A percentile compares a stretch with the other conserved stretches of the same genome.
These are phyloP conservation scores for Phoenix dactylifera DNA, from an alignment of 176 grass and related monocot species.

Conservation along the genomic window DNA sequence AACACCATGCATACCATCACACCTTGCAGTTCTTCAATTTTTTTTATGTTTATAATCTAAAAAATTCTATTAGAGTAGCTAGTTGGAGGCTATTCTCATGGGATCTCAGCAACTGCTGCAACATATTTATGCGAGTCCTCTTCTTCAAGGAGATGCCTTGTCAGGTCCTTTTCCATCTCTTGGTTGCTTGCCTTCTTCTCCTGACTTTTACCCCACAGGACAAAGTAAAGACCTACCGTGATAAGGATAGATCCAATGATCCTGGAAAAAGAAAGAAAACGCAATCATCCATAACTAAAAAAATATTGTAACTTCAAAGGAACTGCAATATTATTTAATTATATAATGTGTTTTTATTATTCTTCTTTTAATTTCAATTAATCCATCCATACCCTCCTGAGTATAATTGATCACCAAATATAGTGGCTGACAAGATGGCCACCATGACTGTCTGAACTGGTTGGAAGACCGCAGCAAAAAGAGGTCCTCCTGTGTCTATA, in stretches of 20 bases:
- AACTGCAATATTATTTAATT: too few species aligned
- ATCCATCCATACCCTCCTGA: constrained; percentile 53
- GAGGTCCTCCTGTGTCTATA: constrained; percentile 84
- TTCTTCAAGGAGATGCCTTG: constrained; percentile 32
- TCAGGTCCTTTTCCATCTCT: constrained; percentile 27
- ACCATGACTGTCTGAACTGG: constrained; percentile 88
- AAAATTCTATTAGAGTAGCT: too few species aligned
- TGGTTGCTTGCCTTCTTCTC: constrained; percentile 32
- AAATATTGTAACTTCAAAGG: too few species aligned
- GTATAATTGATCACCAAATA: constrained; percentile 76
- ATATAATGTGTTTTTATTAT: too few species aligned
- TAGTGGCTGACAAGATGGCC: constrained; percentile 76
- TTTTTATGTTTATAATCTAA: too few species aligned
- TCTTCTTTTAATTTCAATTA: too few species aligned
- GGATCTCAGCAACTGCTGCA: constrained; percentile 12
- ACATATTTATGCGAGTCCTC: constrained; percentile 21
- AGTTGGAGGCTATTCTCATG: constrained; percentile 1
- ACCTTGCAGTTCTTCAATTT: too few species aligned
- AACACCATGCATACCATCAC: too few species aligned
- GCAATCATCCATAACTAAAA: too few species aligned
- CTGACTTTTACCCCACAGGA: constrained; percentile 49
- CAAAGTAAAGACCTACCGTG: constrained; percentile 54
- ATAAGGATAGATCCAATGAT: constrained; percentile 45
- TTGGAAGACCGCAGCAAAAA: constrained; percentile 88
- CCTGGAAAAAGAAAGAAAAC: constrained; percentile 14